Base-by-base conservation (phyloP, 306 rosid species). In the Crataegus laevigata region DNA sequence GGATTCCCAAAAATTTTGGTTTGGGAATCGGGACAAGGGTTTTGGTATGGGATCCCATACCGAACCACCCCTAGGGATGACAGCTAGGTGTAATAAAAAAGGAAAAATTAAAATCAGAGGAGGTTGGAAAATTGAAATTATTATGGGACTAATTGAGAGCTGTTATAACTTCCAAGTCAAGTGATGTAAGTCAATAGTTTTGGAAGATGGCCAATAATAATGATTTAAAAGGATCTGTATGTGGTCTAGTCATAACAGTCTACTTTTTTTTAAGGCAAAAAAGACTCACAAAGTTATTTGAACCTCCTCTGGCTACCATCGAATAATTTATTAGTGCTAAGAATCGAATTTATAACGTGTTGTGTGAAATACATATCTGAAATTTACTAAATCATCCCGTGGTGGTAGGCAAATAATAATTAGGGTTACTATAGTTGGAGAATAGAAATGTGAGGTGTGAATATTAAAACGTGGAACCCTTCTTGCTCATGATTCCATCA, bases 281-380 rank as follows among this genome's bases (percentile, higher is more conserved):
- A 34, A 34, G 9, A 34, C 9, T 34, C 9, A 34, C 0, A 34
- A 34, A 34, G 9, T 34, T 7, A 34, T 34, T 34, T 34, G 38
- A 34, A 2, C 9, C 38, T 34, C 0, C 0, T 34, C 9, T 34
- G 0, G 0, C 0, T 2, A 34, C 0, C 0, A 1, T 1, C 2
- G 2, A 6, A 34, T 34, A 1, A 34, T 34, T 34, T 7, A 34
- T 34, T 34, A 34, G 2, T 34, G 2, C 2, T 34, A 34, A 34
- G 9, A 34, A 34, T 34, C 9, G 0, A 6, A 34, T 34, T 6
- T 34, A 34, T 34, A 34, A 6, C 9, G 0, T 34, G 0, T 34
- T 34, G 9, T 34, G 0, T 1, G 2, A 34, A 34, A 34, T 34
- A 34, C 8, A 34, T 34, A 0, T 6, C 0, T 6, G 8, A 34